These are phyloP conservation scores for Rasamsonia emersonii DNA, from an alignment of 2,329 filamentous ascomycete species.

Conservation along the genomic window DNA sequence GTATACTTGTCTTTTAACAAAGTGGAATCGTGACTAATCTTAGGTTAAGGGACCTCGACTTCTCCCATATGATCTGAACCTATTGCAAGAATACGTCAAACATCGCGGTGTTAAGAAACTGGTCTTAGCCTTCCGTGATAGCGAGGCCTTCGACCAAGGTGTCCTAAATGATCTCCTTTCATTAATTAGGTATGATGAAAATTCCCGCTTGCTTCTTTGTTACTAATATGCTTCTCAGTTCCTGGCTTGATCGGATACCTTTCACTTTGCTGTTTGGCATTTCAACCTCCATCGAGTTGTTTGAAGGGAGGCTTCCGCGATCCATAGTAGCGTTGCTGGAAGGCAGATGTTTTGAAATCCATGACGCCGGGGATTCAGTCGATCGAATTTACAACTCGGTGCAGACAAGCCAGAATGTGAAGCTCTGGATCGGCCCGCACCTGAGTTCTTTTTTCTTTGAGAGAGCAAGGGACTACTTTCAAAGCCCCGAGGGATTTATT, in stretches of 20 bases:
- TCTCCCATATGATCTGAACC: slow-evolving; percentile 38
- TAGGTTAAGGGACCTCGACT: slow-evolving; percentile 28
- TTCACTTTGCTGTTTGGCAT: slow-evolving; percentile 53
- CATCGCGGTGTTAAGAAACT: slow-evolving; percentile 29
- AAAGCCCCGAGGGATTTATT: slow-evolving; percentile 48
- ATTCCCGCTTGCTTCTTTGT: too few species aligned
- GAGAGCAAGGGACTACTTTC: slow-evolving; percentile 51
- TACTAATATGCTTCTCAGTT: slow-evolving; percentile 28
- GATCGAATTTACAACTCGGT: slow-evolving; percentile 33
- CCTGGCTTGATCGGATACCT: slow-evolving; percentile 54
- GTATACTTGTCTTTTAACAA: slow-evolving; percentile 4
- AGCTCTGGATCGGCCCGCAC: slow-evolving; percentile 46
- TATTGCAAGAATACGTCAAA: slow-evolving; percentile 35
- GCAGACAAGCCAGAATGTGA: slow-evolving; percentile 25
- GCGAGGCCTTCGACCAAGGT: slow-evolving; percentile 38
- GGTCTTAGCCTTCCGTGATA: slow-evolving; percentile 37
- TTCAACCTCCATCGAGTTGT: slow-evolving; percentile 54
- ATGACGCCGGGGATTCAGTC: slow-evolving; percentile 39
- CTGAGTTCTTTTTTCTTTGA: slow-evolving; percentile 46
- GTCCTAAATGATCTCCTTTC: slow-evolving; percentile 39
- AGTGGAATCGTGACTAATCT: slow-evolving; percentile 1
- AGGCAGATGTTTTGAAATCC: slow-evolving; percentile 47
- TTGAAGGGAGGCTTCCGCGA: slow-evolving; percentile 50
- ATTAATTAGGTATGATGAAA: slow-evolving; percentile 40
- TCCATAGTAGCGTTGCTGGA: slow-evolving; percentile 44